Evolutionary conservation across 768 basidiomycete genomes (phyloP), one percentile per base, ranked within the genome.

Genomic region (Coprinopsis cinerea): DNA sequence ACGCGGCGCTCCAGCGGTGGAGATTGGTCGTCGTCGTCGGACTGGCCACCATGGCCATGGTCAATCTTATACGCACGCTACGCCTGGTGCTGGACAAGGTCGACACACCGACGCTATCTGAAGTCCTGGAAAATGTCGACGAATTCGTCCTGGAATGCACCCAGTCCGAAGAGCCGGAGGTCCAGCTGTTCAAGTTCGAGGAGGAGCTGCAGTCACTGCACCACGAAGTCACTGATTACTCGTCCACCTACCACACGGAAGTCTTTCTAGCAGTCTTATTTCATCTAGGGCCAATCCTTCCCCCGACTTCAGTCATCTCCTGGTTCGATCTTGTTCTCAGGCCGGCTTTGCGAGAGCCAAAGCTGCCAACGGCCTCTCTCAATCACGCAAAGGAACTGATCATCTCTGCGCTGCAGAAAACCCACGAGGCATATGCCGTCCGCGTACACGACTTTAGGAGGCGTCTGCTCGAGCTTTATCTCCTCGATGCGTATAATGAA

Each of bases 251-350:
- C 20, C 85, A 88, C 57, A 75, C 73, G 2, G 85, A 88, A 58
- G 64, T 80, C 13, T 82, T 92, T 56, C 73, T 92, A 10, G 73
- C 76, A 22, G 74, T 87, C 15, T 72, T 91, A 4, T 74, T 76
- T 54, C 80, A 80, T 56, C 72, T 91, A 23, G 69, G 71, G 9
- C 76, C 82, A 11, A 70, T 86, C 24, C 67, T 89, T 5, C 71
- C 85, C 2, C 67, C 84, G 6, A 72, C 72, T 4, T 85, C 85
- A 22, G 70, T 90, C 48, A 83, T 89, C 49, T 82, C 82, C 23
- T 92, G 90, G 90, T 92, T 88, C 63, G 88, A 92, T 61, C 74
- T 86, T 27, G 73, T 87, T 23, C 71, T 92, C 2, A 82, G 89
- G 27, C 84, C 86, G 22, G 85, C 88, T 24, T 71, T 92, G 47